Evolutionary conservation across 176 grass and related monocot genomes (phyloP), one percentile per base, ranked within the genome.

Genomic region (maize (Zea mays)): DNA sequence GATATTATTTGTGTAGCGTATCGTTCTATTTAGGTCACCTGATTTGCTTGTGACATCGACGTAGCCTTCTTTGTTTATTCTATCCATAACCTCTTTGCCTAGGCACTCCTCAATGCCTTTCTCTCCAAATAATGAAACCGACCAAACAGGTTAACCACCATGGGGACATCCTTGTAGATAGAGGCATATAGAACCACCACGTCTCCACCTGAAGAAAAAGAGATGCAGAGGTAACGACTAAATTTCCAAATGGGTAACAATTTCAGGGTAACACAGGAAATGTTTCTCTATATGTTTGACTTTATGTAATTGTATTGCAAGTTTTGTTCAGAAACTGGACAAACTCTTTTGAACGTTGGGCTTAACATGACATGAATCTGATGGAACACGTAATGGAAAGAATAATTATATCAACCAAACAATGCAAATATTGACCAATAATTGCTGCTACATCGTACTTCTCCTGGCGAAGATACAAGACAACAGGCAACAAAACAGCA

Each of bases 51-150:
- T 83, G 42, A 65, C 76, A 73, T 97, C 91, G 80, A 92, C 84
- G 54, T 88, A 92, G 60, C 94, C 94, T 76, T 94, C 86, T 81
- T 81, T 92, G 12, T 94, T 74, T 67, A 97, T 88, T 84, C 67
- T 90, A 51, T 94, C 79, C 66, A 90, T 67, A 64, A 90, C 82
- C 36, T 90, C 82, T 79, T 86, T 91, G 27, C 94, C 91, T 40
- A 97, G 78, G 49, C 87, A 87, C 79, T 82, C 94, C 90, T 92
- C 79, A 69, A 94, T 39, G 12, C 91, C 94, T 90, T 51, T 27
- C 27, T 79, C 73, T 79, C 82, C 68, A 97, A 27, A 27, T 27
- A 87, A 81, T 88, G 49, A 88, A 94, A 97, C 21, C 91, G 91
- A 20, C 94, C 91, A 72, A 89, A 97, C 47, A 91, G 44, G 82